A percentile compares a stretch with the other conserved stretches of the same genome.
Conservation (phyloP, 2,329 filamentous ascomycete species). For the Colletotrichum musicola region DNA sequence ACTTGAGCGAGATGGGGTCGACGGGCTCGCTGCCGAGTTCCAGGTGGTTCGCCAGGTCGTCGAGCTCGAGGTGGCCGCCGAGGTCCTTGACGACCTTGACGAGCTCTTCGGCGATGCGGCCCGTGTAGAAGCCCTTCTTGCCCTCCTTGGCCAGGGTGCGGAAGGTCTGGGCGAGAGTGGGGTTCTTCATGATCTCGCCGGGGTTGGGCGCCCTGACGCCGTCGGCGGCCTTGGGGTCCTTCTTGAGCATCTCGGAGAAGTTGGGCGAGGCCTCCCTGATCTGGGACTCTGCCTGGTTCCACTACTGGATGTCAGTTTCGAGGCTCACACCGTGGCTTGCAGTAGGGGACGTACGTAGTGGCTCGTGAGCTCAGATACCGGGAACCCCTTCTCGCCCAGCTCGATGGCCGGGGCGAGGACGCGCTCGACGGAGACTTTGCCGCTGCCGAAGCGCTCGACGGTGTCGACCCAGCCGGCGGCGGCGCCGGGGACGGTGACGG, state of each 20-base stretch:
- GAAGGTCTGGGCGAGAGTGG: slow-evolving; percentile 84
- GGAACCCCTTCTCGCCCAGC: slow-evolving; percentile 89
- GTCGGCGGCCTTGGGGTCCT: slow-evolving; percentile 74
- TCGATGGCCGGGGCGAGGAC: slow-evolving; percentile 87
- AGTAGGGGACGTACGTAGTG: slow-evolving; percentile 68
- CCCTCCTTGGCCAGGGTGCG: slow-evolving; percentile 81
- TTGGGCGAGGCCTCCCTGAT: slow-evolving; percentile 86
- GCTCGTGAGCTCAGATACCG: slow-evolving; percentile 84
- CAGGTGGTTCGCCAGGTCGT: slow-evolving; percentile 84
- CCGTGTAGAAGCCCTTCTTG: slow-evolving; percentile 92
- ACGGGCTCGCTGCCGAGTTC: slow-evolving; percentile 78
- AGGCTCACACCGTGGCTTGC: neutral
- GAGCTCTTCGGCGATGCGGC: slow-evolving; percentile 83
- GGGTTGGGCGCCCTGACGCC: slow-evolving; percentile 80
- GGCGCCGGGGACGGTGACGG: slow-evolving; percentile 90
- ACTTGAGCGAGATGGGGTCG: slow-evolving; percentile 85
- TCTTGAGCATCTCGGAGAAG: slow-evolving; percentile 87
- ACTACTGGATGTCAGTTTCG: slow-evolving; percentile 63
- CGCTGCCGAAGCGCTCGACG: slow-evolving; percentile 89
- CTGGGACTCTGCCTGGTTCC: slow-evolving; percentile 72
- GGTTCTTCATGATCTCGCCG: slow-evolving; percentile 92
- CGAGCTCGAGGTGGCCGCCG: slow-evolving; percentile 82
- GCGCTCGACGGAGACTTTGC: slow-evolving; percentile 80
- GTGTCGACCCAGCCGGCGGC: slow-evolving; percentile 95
- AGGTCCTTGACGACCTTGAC: slow-evolving; percentile 81